A percentile compares a stretch with the other conserved stretches of the same genome.
phyloP scores from a whole-genome alignment of 2,329 filamentous ascomycete species.

The Plectosphaerella cucumerina region DNA sequence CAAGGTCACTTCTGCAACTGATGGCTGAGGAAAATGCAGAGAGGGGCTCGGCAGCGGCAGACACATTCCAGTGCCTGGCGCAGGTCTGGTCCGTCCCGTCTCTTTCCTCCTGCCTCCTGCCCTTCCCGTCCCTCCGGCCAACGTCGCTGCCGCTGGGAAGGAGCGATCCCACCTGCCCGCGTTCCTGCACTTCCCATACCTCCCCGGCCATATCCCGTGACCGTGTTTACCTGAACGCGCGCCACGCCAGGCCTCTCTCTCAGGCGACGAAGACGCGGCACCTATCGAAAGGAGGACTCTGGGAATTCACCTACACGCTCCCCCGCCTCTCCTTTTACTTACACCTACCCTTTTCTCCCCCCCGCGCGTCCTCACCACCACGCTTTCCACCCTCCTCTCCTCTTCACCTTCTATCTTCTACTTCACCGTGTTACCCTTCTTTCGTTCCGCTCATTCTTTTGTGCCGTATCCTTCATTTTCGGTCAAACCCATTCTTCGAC shows the following conservation, averaged over 20 bases:
- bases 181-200: constrained; percentile 14
- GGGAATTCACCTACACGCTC: not conserved
- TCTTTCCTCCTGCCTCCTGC: too few species aligned
- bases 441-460: constrained; percentile 17
- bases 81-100: not conserved
- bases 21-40: too few species aligned
- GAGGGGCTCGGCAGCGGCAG: too few species aligned
- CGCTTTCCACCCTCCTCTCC: not conserved
- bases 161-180: not conserved
- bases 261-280: constrained; percentile 14
- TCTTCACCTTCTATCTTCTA: constrained; percentile 2
- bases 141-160: too few species aligned
- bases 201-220: too few species aligned
- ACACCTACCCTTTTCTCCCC: constrained; percentile 4
- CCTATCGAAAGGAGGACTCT: too few species aligned
- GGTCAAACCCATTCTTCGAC: constrained; percentile 17
- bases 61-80: too few species aligned
- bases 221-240: constrained; percentile 11
- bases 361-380: not conserved
- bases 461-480: constrained; percentile 10
- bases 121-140: too few species aligned
- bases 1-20: not conserved
- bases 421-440: constrained; percentile 2
- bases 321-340: too few species aligned
- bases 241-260: not conserved